Conservation (phyloP, 805 yeast species). For the Kodamaea lidongshanica region DNA sequence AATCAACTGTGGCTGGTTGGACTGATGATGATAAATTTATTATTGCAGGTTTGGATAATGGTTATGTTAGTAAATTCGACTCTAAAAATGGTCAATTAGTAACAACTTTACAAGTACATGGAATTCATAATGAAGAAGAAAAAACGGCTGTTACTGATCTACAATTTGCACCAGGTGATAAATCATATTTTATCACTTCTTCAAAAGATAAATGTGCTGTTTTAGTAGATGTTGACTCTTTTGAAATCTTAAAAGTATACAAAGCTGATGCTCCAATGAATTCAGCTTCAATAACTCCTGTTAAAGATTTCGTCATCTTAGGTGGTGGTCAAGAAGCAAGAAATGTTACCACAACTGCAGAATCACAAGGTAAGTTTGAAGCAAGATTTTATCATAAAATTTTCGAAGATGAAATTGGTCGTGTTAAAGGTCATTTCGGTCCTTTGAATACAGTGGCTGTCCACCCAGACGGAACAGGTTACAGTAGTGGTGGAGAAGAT, state of each 20-base stretch:
- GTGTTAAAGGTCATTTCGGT: conserved; percentile 98
- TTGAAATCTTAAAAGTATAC: conserved; percentile 66
- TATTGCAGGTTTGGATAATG: conserved; percentile 85
- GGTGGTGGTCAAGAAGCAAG: conserved; percentile 99
- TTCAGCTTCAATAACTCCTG: conserved; percentile 90
- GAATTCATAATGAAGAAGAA: conserved; percentile 47
- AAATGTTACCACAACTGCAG: conserved; percentile 95
- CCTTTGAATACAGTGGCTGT: conserved; percentile 91
- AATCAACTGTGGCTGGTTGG: conserved; percentile 84
- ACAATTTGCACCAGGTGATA: conserved; percentile 77
- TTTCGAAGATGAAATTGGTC: conserved; percentile 92
- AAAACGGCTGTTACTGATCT: conserved; percentile 62
- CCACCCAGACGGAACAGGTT: conserved; percentile 89
- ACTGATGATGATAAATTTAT: conserved; percentile 66
- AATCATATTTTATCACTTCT: conserved; percentile 83
- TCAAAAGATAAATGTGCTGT: conserved; percentile 87
- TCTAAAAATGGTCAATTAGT: conserved; percentile 67
- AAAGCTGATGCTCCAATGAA: conserved; percentile 91
- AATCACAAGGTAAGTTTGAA: conserved; percentile 92
- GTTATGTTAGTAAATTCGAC: conserved; percentile 74
- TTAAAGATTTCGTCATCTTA: conserved; percentile 82
- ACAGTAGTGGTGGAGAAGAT: conserved; percentile 98
- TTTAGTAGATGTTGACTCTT: conserved; percentile 69
- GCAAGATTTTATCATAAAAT: conserved; percentile 93
- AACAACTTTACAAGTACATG: conserved; percentile 60